Evolutionary conservation across 2,329 filamentous ascomycete species (phyloP).

Genomic region (Penicillium sp.): DNA sequence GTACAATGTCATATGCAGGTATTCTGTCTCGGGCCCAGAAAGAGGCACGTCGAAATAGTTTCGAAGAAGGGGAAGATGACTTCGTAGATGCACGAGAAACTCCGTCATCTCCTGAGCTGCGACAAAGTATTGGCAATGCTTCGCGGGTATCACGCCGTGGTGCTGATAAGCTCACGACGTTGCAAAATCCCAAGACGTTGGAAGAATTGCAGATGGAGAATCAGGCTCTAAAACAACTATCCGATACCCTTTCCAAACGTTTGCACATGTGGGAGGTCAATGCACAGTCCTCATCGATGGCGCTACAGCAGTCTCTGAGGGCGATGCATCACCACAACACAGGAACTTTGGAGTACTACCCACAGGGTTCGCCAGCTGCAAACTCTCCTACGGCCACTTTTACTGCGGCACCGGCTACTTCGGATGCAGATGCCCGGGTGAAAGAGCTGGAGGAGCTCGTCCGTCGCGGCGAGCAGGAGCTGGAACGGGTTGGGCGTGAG

Average conservation of each 20-base stretch:
- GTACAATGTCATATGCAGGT: constrained; percentile 89
- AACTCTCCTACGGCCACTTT: constrained; percentile 26
- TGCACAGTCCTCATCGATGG: constrained; percentile 82
- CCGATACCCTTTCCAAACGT: constrained; percentile 82
- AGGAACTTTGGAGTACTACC: constrained; percentile 31
- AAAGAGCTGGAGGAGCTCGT: constrained; percentile 70
- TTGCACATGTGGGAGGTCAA: constrained; percentile 93
- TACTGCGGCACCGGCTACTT: constrained; percentile 19
- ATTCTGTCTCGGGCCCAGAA: constrained; percentile 65
- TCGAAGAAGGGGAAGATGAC: constrained; percentile 74
- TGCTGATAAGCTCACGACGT: constrained; percentile 35
- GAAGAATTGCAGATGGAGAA: constrained; percentile 93
- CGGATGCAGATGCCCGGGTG: constrained; percentile 55
- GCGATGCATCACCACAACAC: constrained; percentile 47
- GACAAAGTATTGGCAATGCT: constrained; percentile 45
- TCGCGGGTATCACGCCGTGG: constrained; percentile 22
- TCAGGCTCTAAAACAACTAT: constrained; percentile 76
- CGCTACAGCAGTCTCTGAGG: constrained; percentile 77
- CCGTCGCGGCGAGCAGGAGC: constrained; percentile 57
- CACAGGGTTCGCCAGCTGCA: constrained; percentile 33
- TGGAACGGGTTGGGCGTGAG: constrained; percentile 63
- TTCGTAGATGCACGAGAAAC: constrained; percentile 87
- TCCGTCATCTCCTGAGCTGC: constrained; percentile 52
- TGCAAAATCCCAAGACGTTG: constrained; percentile 61
- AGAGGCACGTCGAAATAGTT: constrained; percentile 45